These are phyloP conservation scores for Schizochytrium sp. DNA, from an alignment of 108 stramenopile genomes.

Conservation along the genomic window DNA sequence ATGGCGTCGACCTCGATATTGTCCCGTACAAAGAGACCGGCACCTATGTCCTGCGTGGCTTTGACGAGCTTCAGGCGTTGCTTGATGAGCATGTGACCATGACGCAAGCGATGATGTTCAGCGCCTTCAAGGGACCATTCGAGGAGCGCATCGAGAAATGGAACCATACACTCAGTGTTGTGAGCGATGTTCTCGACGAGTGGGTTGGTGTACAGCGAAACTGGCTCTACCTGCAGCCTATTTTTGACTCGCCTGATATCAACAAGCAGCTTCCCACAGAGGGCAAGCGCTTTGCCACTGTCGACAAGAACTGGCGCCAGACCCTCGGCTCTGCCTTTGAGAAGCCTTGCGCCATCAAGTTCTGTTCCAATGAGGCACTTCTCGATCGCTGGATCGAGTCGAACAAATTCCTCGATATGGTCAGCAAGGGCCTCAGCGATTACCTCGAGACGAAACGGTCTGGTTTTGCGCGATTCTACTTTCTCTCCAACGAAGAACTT, in stretches of 20 bases:
- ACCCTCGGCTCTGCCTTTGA: slow-evolving; percentile 43
- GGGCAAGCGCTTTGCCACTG: slow-evolving; percentile 58
- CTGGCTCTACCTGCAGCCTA: slow-evolving; percentile 65
- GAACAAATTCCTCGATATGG: slow-evolving; percentile 49
- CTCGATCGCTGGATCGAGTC: slow-evolving; percentile 49
- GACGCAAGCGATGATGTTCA: slow-evolving; percentile 58
- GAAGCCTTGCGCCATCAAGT: slow-evolving; percentile 36
- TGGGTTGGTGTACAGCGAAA: slow-evolving; percentile 55
- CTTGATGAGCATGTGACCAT: slow-evolving; percentile 57
- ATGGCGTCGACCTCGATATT: slow-evolving; percentile 40
- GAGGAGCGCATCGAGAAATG: slow-evolving; percentile 48
- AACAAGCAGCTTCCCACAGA: slow-evolving; percentile 59
- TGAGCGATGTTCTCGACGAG: slow-evolving; percentile 43
- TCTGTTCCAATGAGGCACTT: slow-evolving; percentile 51
- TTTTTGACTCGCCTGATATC: slow-evolving; percentile 61
- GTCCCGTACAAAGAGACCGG: slow-evolving; percentile 50
- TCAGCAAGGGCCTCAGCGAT: slow-evolving; percentile 55
- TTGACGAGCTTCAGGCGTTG: slow-evolving; percentile 53
- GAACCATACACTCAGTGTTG: slow-evolving; percentile 27
- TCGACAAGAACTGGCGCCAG: slow-evolving; percentile 59
- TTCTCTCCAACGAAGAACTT: slow-evolving; percentile 60
- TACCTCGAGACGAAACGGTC: slow-evolving; percentile 61
- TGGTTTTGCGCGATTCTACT: slow-evolving; percentile 58
- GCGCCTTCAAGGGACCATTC: slow-evolving; percentile 58
- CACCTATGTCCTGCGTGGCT: slow-evolving; percentile 43